These are phyloP conservation scores for Pinus tabuliformis DNA, from an alignment of 75 land plant species.

Conservation along the genomic window DNA sequence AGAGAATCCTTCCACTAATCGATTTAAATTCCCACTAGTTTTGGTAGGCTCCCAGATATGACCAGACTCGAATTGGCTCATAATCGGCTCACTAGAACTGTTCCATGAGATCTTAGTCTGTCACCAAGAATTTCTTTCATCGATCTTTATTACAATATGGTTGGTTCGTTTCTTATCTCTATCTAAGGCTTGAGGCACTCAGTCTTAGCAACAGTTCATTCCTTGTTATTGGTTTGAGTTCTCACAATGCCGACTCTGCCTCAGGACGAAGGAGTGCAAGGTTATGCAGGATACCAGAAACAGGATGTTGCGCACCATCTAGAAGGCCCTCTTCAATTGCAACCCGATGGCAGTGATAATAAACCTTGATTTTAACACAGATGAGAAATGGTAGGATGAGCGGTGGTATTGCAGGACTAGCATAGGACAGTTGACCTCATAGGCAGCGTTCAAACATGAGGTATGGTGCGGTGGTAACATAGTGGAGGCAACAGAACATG, in stretches of 20 bases:
- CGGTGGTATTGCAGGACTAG: too few relatives aligned
- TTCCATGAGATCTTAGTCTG: conserved; percentile 46
- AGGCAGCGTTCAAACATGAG: too few relatives aligned
- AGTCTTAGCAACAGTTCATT: too few relatives aligned
- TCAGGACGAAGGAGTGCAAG: not conserved
- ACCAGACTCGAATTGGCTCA: conserved; percentile 56
- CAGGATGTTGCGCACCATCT: too few relatives aligned
- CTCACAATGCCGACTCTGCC: too few relatives aligned
- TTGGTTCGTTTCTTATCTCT: conserved; percentile 14
- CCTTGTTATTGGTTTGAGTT: too few relatives aligned
- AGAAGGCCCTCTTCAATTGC: too few relatives aligned
- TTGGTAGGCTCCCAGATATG: conserved; percentile 54
- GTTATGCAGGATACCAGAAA: not conserved
- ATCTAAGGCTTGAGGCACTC: not conserved
- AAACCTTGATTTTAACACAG: not conserved
- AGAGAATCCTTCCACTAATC: too few relatives aligned
- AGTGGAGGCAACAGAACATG: too few relatives aligned
- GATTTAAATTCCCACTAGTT: conserved; percentile 48
- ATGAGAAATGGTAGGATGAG: too few relatives aligned
- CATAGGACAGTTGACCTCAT: too few relatives aligned
- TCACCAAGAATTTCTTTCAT: conserved; percentile 56
- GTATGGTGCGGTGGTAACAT: too few relatives aligned
- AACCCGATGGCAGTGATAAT: not conserved
- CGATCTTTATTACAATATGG: conserved; percentile 61
- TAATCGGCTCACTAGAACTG: conserved; percentile 44